Percentiles rank a stretch among this genome's conserved stretches.
phyloP scores from a whole-genome alignment of 371 early-diverging fungal species.

The Mortierella sp. region DNA sequence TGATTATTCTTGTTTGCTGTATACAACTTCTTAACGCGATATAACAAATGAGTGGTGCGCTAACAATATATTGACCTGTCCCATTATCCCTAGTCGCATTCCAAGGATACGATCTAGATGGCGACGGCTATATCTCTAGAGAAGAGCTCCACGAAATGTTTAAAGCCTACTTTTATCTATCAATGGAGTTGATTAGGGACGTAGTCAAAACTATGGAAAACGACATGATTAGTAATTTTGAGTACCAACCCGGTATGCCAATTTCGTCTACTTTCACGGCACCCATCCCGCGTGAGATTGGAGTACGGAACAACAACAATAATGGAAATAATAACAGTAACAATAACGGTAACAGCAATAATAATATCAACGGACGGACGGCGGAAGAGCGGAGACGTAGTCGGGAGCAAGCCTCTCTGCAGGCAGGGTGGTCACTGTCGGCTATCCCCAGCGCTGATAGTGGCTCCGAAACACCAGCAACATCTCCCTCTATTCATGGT shows the following conservation, averaged over 20 bases:
- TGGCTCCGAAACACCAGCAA: constrained; percentile 9
- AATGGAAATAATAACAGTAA: constrained; percentile 3
- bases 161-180: constrained; percentile 90
- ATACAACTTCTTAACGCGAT: neutral
- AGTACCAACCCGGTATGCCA: constrained; percentile 92
- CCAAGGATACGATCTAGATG: constrained; percentile 93
- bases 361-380: neutral
- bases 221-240: constrained; percentile 90
- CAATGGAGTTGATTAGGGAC: constrained; percentile 90
- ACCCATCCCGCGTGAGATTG: constrained; percentile 72
- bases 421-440: constrained; percentile 31
- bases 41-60: neutral
- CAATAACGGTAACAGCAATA: constrained; percentile 3
- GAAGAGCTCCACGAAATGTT: constrained; percentile 91
- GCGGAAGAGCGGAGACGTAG: constrained; percentile 16
- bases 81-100: constrained; percentile 77
- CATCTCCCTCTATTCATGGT: neutral
- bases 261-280: constrained; percentile 93
- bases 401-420: constrained; percentile 24
- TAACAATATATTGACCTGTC: neutral
- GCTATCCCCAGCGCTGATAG: constrained; percentile 5
- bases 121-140: constrained; percentile 87
- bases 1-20: constrained; percentile 1
- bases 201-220: constrained; percentile 92
- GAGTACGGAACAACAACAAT: constrained; percentile 33